Conservation (phyloP, 1,139 yeast species). For the Zygosaccharomyces sapae region DNA sequence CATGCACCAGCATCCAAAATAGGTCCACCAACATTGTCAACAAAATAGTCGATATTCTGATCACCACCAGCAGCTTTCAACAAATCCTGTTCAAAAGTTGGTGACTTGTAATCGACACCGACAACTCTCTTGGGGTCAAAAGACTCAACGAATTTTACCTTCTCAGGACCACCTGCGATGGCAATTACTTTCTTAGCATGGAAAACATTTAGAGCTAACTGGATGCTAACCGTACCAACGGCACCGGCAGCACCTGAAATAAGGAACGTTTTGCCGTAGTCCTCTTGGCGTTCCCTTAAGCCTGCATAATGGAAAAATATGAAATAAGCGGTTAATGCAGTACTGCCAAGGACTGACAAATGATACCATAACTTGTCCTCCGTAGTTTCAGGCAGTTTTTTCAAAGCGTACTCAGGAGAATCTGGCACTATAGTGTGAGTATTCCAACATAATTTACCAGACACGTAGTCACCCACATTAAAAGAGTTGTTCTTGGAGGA, state of each 20-base stretch:
- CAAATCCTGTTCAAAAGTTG: constrained; percentile 44
- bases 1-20: constrained; percentile 47
- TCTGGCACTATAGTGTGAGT: constrained; percentile 38
- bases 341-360: constrained; percentile 50
- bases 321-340: constrained; percentile 61
- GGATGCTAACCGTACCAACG: constrained; percentile 60
- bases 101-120: constrained; percentile 52
- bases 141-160: constrained; percentile 51
- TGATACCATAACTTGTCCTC: constrained; percentile 41
- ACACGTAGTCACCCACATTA: constrained; percentile 44
- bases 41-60: constrained; percentile 44
- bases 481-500: constrained; percentile 42
- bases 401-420: constrained; percentile 14
- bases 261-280: constrained; percentile 42
- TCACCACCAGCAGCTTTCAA: constrained; percentile 44
- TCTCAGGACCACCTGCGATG: constrained; percentile 58
- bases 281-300: constrained; percentile 36
- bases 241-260: constrained; percentile 72
- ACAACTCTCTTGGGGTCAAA: constrained; percentile 50
- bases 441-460: constrained; percentile 42
- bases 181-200: constrained; percentile 59
- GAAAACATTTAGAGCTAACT: constrained; percentile 51
- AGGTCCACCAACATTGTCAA: constrained; percentile 64
- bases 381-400: constrained; percentile 34
- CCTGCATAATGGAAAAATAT: constrained; percentile 48